Conservation (phyloP, 148 eudicot genomes). For the Vaccinium vitisidaea region DNA sequence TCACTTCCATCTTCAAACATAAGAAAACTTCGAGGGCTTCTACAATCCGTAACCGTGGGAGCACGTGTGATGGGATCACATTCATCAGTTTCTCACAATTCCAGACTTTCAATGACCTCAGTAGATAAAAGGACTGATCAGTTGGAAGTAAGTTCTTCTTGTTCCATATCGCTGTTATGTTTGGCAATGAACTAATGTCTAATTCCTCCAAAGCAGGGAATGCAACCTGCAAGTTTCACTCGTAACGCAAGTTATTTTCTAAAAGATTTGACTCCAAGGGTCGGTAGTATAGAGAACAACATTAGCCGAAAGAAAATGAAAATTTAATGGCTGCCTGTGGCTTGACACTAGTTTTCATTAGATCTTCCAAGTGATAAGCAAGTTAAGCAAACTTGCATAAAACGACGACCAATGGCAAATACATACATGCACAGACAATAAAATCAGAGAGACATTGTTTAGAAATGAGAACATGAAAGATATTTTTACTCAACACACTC, state of each 20-base stretch:
- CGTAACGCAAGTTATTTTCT: not conserved
- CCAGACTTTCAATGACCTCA: not conserved
- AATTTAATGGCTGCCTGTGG: not conserved
- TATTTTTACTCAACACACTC: too few species aligned
- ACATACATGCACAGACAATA: too few species aligned
- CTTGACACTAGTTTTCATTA: not conserved
- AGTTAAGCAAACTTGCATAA: not conserved
- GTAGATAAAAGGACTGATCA: not conserved
- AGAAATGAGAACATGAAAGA: not conserved
- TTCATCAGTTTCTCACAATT: not conserved
- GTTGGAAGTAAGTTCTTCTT: not conserved
- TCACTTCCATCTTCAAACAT: not conserved
- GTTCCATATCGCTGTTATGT: not conserved
- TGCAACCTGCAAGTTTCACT: not conserved
- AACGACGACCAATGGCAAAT: too few species aligned
- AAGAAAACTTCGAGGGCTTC: accelerated
- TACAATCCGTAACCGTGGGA: not conserved
- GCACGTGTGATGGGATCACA: not conserved
- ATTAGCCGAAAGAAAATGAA: not conserved
- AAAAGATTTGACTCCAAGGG: not conserved
- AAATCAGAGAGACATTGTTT: too few species aligned
- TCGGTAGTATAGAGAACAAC: not conserved
- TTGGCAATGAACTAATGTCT: accelerated
- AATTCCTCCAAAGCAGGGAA: not conserved
- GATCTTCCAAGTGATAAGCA: not conserved